These are phyloP conservation scores for Aspergillus cristatus DNA, from an alignment of 495 filamentous ascomycete species.

Conservation along the genomic window DNA sequence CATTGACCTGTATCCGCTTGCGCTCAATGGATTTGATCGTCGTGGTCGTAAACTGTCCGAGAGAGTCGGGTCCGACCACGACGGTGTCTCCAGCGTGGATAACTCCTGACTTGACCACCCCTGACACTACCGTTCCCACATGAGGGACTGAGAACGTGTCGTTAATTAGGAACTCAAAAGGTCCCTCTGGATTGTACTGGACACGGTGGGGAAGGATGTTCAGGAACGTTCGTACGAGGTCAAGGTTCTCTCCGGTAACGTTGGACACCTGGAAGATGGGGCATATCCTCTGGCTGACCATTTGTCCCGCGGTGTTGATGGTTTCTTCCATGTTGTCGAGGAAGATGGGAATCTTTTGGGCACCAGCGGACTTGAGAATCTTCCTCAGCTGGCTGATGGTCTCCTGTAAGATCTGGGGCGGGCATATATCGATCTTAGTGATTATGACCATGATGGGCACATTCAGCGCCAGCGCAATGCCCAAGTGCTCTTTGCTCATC, in stretches of 20 bases:
- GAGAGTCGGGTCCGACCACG: slow-evolving; percentile 80
- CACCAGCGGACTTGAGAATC: slow-evolving; percentile 88
- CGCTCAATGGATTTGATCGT: slow-evolving; percentile 89
- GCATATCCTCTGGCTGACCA: slow-evolving; percentile 90
- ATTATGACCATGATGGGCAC: slow-evolving; percentile 97
- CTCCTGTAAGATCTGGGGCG: slow-evolving; percentile 88
- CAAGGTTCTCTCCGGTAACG: slow-evolving; percentile 81
- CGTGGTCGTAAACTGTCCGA: slow-evolving; percentile 87
- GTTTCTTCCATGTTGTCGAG: slow-evolving; percentile 86
- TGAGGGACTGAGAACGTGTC: slow-evolving; percentile 99
- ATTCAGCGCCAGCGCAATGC: slow-evolving; percentile 89
- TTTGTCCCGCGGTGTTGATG: slow-evolving; percentile 91
- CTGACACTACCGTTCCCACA: slow-evolving; percentile 91
- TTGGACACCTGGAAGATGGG: slow-evolving; percentile 98
- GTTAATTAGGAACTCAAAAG: slow-evolving; percentile 94
- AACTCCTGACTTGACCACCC: slow-evolving; percentile 76
- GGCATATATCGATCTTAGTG: slow-evolving; percentile 98
- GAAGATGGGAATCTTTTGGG: slow-evolving; percentile 95
- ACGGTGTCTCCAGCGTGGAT: slow-evolving; percentile 88
- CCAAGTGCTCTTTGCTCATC: slow-evolving; percentile 96
- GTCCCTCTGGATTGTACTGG: slow-evolving; percentile 76
- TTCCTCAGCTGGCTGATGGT: slow-evolving; percentile 86
- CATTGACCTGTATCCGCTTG: slow-evolving; percentile 85
- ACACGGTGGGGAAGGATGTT: slow-evolving; percentile 95
- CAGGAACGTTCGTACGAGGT: slow-evolving; percentile 77